phyloP scores from a whole-genome alignment of 768 basidiomycete species.

The Lactarius sp. region DNA sequence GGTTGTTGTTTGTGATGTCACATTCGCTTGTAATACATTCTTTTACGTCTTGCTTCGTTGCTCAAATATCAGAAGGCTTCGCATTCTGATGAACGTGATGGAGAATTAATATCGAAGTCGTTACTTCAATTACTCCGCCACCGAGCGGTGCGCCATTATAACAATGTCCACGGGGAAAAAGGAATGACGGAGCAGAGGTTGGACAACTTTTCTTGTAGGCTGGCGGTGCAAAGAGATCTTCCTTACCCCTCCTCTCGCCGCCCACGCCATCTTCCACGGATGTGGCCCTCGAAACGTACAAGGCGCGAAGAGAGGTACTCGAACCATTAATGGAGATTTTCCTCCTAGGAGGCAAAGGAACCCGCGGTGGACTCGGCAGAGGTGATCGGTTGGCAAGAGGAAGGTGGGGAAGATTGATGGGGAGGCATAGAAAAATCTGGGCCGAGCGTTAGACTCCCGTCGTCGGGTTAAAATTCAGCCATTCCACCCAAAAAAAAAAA shows the following conservation, averaged over 20 bases:
- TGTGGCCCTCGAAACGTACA: slow-evolving; percentile 44
- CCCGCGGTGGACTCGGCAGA: slow-evolving; percentile 60
- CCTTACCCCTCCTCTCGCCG: slow-evolving; percentile 51
- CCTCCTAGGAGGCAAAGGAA: slow-evolving; percentile 55
- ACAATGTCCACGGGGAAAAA: not conserved
- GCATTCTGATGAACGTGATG: too few species aligned
- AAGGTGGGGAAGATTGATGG: slow-evolving; percentile 19
- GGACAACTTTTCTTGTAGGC: slow-evolving; percentile 67
- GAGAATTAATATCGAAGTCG: too few species aligned
- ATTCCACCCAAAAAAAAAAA: too few species aligned
- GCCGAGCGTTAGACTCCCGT: not conserved
- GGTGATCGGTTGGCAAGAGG: slow-evolving; percentile 45
- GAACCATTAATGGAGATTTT: slow-evolving; percentile 62
- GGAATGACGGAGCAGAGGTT: slow-evolving; percentile 35
- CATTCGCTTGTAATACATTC: too few species aligned
- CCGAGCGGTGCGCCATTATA: too few species aligned
- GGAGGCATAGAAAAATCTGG: too few species aligned
- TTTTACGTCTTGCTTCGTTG: too few species aligned
- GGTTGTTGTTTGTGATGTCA: too few species aligned
- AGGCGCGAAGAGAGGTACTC: slow-evolving; percentile 65
- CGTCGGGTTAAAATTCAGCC: too few species aligned
- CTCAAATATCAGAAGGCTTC: too few species aligned
- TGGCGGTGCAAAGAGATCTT: slow-evolving; percentile 49
- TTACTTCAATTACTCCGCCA: too few species aligned
- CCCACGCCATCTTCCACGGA: slow-evolving; percentile 29